Conservation (phyloP, 345 rosid genomes). For the Murraya koenigii region DNA sequence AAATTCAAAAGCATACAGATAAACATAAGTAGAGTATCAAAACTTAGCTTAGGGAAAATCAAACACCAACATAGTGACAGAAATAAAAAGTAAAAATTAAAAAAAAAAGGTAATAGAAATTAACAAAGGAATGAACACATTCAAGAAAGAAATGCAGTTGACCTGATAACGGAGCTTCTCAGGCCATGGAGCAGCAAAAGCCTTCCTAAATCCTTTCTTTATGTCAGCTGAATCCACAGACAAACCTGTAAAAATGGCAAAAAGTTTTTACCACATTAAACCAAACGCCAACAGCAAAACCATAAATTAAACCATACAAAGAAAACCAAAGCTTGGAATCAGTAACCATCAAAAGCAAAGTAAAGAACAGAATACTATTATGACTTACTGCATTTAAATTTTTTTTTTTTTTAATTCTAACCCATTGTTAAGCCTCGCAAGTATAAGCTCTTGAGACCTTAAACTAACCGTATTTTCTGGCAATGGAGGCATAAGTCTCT, state of each 20-base stretch:
- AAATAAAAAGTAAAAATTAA: too few relatives aligned
- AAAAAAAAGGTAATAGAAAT: too few relatives aligned
- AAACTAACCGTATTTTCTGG: constrained; percentile 68
- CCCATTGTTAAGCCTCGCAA: neutral
- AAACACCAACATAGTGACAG: too few relatives aligned
- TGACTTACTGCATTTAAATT: neutral
- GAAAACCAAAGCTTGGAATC: neutral
- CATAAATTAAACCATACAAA: neutral
- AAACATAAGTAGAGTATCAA: too few relatives aligned
- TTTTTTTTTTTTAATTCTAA: too few relatives aligned
- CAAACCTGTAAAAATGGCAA: constrained; percentile 44
- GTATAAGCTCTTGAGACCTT: neutral
- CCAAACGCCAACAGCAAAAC: neutral
- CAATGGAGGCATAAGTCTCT: constrained; percentile 75
- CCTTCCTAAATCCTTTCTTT: constrained; percentile 80
- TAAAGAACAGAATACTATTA: neutral
- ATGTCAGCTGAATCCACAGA: constrained; percentile 61
- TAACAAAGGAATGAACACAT: neutral
- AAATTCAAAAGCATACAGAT: too few relatives aligned
- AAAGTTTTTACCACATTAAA: neutral
- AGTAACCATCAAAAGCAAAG: neutral
- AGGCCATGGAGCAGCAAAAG: constrained; percentile 80
- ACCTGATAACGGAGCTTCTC: constrained; percentile 88
- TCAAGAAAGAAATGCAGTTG: neutral
- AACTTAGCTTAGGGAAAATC: too few relatives aligned